A percentile compares a stretch with the other conserved stretches of the same genome.
Conservation (phyloP, 2,329 filamentous ascomycete species). For the Phoma sp. region DNA sequence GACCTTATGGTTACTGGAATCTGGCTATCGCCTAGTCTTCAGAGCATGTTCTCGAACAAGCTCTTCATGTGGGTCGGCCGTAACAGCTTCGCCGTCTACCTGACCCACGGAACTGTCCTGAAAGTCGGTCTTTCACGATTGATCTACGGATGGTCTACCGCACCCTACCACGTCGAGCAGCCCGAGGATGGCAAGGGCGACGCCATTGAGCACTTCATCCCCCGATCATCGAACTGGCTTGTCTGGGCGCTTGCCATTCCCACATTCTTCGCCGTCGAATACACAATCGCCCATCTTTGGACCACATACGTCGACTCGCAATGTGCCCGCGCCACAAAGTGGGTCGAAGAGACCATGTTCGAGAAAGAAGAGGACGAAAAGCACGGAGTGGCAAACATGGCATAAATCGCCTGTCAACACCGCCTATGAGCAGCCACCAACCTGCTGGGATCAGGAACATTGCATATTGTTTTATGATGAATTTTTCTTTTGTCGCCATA, state of each 20-base stretch:
- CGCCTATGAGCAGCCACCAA: background rate
- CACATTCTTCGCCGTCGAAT: constrained; percentile 56
- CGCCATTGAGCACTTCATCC: constrained; percentile 52
- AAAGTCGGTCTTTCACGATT: constrained; percentile 60
- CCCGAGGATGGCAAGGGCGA: constrained; percentile 50
- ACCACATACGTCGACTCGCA: constrained; percentile 59
- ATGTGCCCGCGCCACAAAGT: constrained; percentile 57
- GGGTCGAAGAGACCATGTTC: constrained; percentile 58
- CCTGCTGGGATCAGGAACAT: constrained; percentile 12
- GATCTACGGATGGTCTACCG: constrained; percentile 58
- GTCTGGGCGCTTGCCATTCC: constrained; percentile 54
- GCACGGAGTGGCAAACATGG: constrained; percentile 34
- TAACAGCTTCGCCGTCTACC: constrained; percentile 63
- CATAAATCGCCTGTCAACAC: constrained; percentile 12
- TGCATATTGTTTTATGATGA: constrained; percentile 12
- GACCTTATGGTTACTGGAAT: constrained; percentile 59
- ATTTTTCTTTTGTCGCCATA: constrained; percentile 13
- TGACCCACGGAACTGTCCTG: constrained; percentile 61
- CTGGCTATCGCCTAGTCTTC: constrained; percentile 57
- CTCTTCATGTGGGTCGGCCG: constrained; percentile 62
- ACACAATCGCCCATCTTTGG: constrained; percentile 58
- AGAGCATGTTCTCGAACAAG: constrained; percentile 58
- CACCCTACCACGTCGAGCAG: constrained; percentile 50
- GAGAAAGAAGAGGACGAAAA: constrained; percentile 52
- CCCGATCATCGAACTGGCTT: constrained; percentile 46